Conservation (phyloP, 2,329 filamentous ascomycete species). For the Diaporthe sp. region DNA sequence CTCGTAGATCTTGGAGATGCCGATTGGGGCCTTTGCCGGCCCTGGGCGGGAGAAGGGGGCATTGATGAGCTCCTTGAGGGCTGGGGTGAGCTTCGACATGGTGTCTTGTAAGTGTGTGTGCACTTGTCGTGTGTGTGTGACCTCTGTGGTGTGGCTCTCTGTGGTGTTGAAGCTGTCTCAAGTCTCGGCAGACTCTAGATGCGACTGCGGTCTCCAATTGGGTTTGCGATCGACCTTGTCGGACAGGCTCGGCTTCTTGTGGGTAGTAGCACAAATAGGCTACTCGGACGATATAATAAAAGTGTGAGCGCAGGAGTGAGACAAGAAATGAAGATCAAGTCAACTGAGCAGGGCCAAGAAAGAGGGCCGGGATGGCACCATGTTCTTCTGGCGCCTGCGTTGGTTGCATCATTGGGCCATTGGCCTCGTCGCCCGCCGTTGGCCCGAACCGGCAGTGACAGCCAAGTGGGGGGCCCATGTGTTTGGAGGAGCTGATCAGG, state of each 20-base stretch:
- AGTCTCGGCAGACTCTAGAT: slow-evolving; percentile 4
- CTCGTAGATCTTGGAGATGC: slow-evolving; percentile 73
- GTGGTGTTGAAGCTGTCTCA: background rate
- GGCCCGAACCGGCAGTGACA: slow-evolving; percentile 15
- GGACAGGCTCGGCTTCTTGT: background rate
- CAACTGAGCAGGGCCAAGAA: slow-evolving; percentile 1
- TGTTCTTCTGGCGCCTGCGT: slow-evolving; percentile 13
- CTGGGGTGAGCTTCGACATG: slow-evolving; percentile 70
- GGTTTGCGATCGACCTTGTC: background rate
- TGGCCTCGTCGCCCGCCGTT: background rate
- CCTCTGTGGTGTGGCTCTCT: background rate
- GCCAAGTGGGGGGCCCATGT: background rate
- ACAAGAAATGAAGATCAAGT: background rate
- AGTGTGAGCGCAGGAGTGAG: slow-evolving; percentile 6
- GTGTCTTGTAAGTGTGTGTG: background rate
- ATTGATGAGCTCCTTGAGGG: slow-evolving; percentile 80
- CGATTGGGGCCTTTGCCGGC: slow-evolving; percentile 70
- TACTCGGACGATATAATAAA: slow-evolving; percentile 1
- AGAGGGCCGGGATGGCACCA: slow-evolving; percentile 2
- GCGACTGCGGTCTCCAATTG: background rate
- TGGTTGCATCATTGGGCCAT: background rate
- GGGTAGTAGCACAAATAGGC: background rate
- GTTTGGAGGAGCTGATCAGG: background rate
- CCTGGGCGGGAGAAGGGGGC: slow-evolving; percentile 74
- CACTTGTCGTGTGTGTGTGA: background rate